Conservation (phyloP, 2,329 filamentous ascomycete species). For the Aureobasidium zeae region DNA sequence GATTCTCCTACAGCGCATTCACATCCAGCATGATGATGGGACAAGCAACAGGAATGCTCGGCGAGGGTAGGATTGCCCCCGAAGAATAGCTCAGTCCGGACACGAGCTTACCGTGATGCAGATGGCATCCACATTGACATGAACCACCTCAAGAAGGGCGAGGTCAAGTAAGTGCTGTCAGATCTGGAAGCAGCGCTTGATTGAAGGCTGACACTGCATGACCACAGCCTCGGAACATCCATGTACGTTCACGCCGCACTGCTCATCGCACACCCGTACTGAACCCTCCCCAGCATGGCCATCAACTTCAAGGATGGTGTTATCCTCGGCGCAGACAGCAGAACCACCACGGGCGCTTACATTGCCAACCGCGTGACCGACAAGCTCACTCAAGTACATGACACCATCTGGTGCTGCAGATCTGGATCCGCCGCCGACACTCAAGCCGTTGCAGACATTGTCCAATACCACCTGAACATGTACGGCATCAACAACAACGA, state of each 20-base stretch:
- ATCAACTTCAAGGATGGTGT: constrained; percentile 98
- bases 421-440: constrained; percentile 96
- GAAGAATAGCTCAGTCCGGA: constrained; percentile 12
- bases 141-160: constrained; percentile 96
- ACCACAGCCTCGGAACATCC: constrained; percentile 77
- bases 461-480: constrained; percentile 89
- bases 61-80: constrained; percentile 28
- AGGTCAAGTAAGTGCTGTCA: constrained; percentile 76
- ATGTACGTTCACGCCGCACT: constrained; percentile 55
- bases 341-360: constrained; percentile 95
- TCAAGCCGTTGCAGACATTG: constrained; percentile 94
- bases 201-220: constrained; percentile 22
- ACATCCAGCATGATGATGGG: constrained; percentile 24
- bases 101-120: constrained; percentile 33
- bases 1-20: background rate
- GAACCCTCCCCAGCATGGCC: constrained; percentile 62
- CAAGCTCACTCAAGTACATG: constrained; percentile 96
- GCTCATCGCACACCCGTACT: constrained; percentile 20
- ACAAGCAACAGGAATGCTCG: constrained; percentile 33
- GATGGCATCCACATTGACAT: constrained; percentile 99
- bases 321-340: constrained; percentile 92
- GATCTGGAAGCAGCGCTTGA: background rate
- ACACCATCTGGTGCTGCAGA: constrained; percentile 99
- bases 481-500: constrained; percentile 87
- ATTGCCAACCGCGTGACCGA: constrained; percentile 99